Base-by-base conservation (phyloP, 2,329 filamentous ascomycete species). In the Pseudopyrenochaeta lycopersici region DNA sequence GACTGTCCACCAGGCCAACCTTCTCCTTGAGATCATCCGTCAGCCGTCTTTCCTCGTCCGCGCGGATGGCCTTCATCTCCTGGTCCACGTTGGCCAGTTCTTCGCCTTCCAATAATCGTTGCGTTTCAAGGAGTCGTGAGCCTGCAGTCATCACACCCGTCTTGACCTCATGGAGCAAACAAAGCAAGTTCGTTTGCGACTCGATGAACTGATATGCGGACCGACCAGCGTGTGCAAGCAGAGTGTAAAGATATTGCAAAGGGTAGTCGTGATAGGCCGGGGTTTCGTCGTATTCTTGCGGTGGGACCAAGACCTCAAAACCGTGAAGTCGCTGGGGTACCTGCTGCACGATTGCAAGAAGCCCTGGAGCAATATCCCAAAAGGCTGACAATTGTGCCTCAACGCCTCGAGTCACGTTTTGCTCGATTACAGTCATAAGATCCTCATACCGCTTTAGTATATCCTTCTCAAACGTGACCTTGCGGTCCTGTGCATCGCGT, bases 151-250 rank as follows among this genome's bases (percentile, higher is more conserved):
- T 88, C 1, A 91, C 87, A 0, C 88, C 88, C 48, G 90, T 91
- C 71, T 92, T 91, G 47, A 97, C 92, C 76, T 97, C 92, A 68
- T 97, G 95, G 51, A 97, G 78, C 32, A 98, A 81, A 69, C 94
- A 98, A 20, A 97, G 82, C 30, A 97, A 81, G 70, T 97, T 97
- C 27, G 88, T 94, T 79, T 98, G 94, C 6, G 88, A 90, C 79
- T 98, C 95, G 68, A 98, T 97, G 77, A 97, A 98, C 74, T 98
- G 95, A 70, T 97, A 96, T 7, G 92, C 94, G 66, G 90, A 93
- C 79, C 95, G 96, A 73, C 96, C 91, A 0, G 92, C 90, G 68
- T 98, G 94, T 5, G 88, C 85, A 7, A 99, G 82, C 20, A 98
- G 80, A 41, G 88, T 90, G 74, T 92, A 95, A 0, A 99, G 83